phyloP scores from a whole-genome alignment of 352 stramenopile genomes.

The Globisporangium viniferum region DNA sequence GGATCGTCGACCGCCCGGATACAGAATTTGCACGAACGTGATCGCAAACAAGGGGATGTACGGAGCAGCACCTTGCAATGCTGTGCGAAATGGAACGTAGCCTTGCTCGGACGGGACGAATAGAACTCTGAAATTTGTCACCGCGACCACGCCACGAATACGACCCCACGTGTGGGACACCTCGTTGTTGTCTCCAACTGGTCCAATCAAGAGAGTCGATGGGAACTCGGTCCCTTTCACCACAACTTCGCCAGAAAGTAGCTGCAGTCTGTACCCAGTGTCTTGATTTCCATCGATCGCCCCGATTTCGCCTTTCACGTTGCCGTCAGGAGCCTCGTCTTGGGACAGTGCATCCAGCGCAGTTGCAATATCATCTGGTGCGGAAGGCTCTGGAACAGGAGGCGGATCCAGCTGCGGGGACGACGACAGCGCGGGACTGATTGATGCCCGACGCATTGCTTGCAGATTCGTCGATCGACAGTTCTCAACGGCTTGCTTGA shows the following conservation, averaged over 20 bases:
- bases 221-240: slow-evolving; percentile 43
- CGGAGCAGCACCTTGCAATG: slow-evolving; percentile 37
- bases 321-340: neutral
- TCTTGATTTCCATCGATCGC: slow-evolving; percentile 6
- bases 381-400: slow-evolving; percentile 20
- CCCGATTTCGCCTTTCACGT: neutral
- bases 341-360: neutral
- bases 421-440: slow-evolving; percentile 17
- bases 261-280: slow-evolving; percentile 4
- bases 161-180: slow-evolving; percentile 56
- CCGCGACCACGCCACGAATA: slow-evolving; percentile 53
- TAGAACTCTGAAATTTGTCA: slow-evolving; percentile 81
- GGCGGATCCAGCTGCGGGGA: slow-evolving; percentile 21
- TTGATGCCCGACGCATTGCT: slow-evolving; percentile 34
- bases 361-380: slow-evolving; percentile 19
- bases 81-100: slow-evolving; percentile 33
- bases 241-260: slow-evolving; percentile 38
- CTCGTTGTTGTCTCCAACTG: slow-evolving; percentile 55
- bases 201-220: slow-evolving; percentile 59
- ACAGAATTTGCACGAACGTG: slow-evolving; percentile 54
- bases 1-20: slow-evolving; percentile 49
- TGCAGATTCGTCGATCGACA: slow-evolving; percentile 42
- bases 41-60: slow-evolving; percentile 81
- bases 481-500: slow-evolving; percentile 58
- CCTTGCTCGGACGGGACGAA: slow-evolving; percentile 64